These are phyloP conservation scores for Metschnikowia hibisci DNA, from an alignment of 805 yeast genomes.

Conservation along the genomic window DNA sequence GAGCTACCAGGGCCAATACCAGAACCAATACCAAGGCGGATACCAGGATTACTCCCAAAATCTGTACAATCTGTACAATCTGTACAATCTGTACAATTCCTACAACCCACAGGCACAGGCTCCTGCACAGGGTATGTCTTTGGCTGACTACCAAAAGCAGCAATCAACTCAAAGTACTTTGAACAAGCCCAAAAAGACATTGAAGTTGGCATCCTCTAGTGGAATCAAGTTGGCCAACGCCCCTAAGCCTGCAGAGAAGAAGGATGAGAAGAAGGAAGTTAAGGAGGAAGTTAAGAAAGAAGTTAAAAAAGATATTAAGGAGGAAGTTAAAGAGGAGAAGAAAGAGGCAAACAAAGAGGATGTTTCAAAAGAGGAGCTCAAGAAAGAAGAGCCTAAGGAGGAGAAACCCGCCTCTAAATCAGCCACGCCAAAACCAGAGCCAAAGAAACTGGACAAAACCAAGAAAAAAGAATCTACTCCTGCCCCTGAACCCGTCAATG, in stretches of 20 bases:
- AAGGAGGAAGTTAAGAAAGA: conserved; percentile 18
- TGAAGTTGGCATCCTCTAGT: conserved; percentile 62
- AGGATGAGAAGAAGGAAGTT: conserved; percentile 22
- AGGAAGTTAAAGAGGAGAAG: conserved; percentile 5
- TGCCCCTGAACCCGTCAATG: conserved; percentile 43
- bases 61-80: conserved; percentile 21
- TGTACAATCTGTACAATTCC: conserved; percentile 13
- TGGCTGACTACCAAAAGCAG: conserved; percentile 79
- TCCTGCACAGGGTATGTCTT: conserved; percentile 52
- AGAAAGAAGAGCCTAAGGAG: conserved; percentile 13
- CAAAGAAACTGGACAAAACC: conserved; percentile 16
- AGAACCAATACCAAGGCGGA: conserved; percentile 16
- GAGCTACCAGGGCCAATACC: conserved; percentile 15
- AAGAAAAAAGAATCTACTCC: conserved; percentile 22
- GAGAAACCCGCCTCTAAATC: conserved; percentile 13
- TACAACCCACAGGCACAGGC: conserved; percentile 18
- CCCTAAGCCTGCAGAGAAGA: conserved; percentile 28
- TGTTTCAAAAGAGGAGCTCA: conserved; percentile 5
- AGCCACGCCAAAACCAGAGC: conserved; percentile 10
- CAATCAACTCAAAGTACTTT: conserved; percentile 43
- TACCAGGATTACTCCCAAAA: conserved; percentile 17
- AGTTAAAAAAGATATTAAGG: conserved; percentile 13
- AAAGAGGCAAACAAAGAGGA: too few species aligned
- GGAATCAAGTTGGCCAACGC: conserved; percentile 54
- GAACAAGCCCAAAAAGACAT: conserved; percentile 60